Evolutionary conservation across 345 rosid genomes (phyloP).

Genomic region (Boechera stricta): DNA sequence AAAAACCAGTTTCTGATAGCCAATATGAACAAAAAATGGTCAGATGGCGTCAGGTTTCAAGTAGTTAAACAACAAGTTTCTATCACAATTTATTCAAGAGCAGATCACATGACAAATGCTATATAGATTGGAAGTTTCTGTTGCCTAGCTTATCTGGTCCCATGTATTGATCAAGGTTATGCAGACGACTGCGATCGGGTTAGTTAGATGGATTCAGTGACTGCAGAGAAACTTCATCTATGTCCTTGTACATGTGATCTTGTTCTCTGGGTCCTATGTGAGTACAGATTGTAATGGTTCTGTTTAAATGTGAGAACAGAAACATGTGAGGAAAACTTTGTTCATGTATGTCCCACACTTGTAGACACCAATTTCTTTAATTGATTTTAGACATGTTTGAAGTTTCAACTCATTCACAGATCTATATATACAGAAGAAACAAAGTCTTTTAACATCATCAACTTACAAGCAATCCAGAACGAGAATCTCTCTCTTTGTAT

Average conservation of each 20-base stretch:
- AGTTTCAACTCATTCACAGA: background rate
- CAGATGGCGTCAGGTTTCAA: too few relatives aligned
- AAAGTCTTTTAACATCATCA: background rate
- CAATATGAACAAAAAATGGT: too few relatives aligned
- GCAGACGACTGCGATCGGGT: conserved; percentile 18
- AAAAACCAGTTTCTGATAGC: too few relatives aligned
- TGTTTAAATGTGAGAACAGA: conserved; percentile 22
- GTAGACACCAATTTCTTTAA: background rate
- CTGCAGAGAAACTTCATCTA: background rate
- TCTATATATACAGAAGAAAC: background rate
- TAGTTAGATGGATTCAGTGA: conserved; percentile 9
- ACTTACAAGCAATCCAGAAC: conserved; percentile 28
- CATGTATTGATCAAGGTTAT: conserved; percentile 17
- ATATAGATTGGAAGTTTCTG: too few relatives aligned
- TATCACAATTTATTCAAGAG: too few relatives aligned
- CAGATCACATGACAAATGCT: too few relatives aligned
- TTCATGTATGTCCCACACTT: conserved; percentile 30
- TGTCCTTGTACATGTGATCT: background rate
- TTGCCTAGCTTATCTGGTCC: conserved; percentile 22
- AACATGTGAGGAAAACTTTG: conserved; percentile 11
- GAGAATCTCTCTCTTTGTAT: conserved; percentile 8
- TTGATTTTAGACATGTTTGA: conserved; percentile 13
- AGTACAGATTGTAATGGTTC: background rate
- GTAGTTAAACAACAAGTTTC: too few relatives aligned
- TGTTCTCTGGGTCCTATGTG: too few relatives aligned